Evolutionary conservation across 2,329 filamentous ascomycete species (phyloP).

Genomic region (Anthostomella pinea): DNA sequence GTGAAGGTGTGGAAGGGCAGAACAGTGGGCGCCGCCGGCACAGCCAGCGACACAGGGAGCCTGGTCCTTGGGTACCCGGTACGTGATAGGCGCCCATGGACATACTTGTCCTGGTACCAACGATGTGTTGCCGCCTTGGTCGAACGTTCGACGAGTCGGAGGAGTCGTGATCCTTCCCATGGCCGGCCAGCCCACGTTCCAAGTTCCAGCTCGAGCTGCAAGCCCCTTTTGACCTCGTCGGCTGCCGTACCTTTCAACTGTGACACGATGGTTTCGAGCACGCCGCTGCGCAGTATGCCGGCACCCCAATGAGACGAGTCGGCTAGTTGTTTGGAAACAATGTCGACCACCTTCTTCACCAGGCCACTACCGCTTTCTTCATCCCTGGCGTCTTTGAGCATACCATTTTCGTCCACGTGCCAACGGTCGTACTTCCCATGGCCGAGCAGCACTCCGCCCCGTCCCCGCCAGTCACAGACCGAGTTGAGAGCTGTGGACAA

Average conservation of each 20-base stretch:
- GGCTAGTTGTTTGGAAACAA: slow-evolving; percentile 81
- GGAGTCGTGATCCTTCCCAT: slow-evolving; percentile 85
- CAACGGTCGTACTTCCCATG: slow-evolving; percentile 77
- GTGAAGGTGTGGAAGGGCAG: slow-evolving; percentile 98
- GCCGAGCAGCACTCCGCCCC: slow-evolving; percentile 79
- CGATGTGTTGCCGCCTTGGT: slow-evolving; percentile 75
- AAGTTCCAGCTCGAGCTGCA: slow-evolving; percentile 41
- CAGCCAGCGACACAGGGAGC: slow-evolving; percentile 67
- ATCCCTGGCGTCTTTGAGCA: slow-evolving; percentile 70
- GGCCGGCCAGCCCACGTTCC: slow-evolving; percentile 66
- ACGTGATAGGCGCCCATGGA: slow-evolving; percentile 56
- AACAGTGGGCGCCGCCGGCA: slow-evolving; percentile 89
- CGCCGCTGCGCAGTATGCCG: slow-evolving; percentile 60
- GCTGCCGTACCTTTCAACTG: slow-evolving; percentile 43
- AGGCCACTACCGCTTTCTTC: slow-evolving; percentile 68
- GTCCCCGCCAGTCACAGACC: slow-evolving; percentile 89
- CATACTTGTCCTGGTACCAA: slow-evolving; percentile 83
- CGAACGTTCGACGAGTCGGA: slow-evolving; percentile 80
- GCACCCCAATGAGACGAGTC: slow-evolving; percentile 86
- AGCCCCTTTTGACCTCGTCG: slow-evolving; percentile 30
- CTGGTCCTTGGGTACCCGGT: slow-evolving; percentile 68
- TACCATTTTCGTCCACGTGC: slow-evolving; percentile 85
- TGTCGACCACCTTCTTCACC: slow-evolving; percentile 85
- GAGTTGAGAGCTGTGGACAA: slow-evolving; percentile 94
- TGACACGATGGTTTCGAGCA: slow-evolving; percentile 49